phyloP scores from a whole-genome alignment of 2,329 filamentous ascomycete species.

The Hirsutella thompsonii region DNA sequence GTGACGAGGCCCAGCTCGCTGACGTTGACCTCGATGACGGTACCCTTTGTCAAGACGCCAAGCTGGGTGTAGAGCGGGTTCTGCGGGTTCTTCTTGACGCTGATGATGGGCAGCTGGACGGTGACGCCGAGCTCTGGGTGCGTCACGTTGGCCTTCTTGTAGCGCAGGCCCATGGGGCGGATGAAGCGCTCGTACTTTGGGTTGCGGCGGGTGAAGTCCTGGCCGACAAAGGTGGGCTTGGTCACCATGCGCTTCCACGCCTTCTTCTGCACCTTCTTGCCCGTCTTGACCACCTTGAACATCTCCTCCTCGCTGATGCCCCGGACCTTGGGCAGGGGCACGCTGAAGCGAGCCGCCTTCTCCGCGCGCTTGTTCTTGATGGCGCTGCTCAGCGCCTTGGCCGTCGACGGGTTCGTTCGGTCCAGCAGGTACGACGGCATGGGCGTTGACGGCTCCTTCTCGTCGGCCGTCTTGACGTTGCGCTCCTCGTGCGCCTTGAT shows the following conservation, averaged over 20 bases:
- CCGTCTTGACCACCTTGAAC: slow-evolving; percentile 94
- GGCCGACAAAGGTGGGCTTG: slow-evolving; percentile 63
- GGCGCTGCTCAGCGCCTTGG: slow-evolving; percentile 63
- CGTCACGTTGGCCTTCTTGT: slow-evolving; percentile 42
- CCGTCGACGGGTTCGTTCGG: slow-evolving; percentile 45
- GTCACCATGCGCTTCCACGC: slow-evolving; percentile 58
- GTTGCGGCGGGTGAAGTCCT: slow-evolving; percentile 77
- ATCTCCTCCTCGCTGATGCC: slow-evolving; percentile 91
- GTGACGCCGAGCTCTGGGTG: slow-evolving; percentile 77
- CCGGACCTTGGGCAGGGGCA: slow-evolving; percentile 86
- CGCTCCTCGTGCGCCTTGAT: slow-evolving; percentile 94
- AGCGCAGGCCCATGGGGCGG: slow-evolving; percentile 34
- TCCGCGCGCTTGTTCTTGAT: slow-evolving; percentile 95
- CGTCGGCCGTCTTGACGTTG: slow-evolving; percentile 79
- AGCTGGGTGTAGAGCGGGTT: slow-evolving; percentile 87
- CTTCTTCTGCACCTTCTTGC: slow-evolving; percentile 89
- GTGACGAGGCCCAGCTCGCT: slow-evolving; percentile 85
- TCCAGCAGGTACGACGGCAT: slow-evolving; percentile 91
- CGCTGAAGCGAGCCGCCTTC: slow-evolving; percentile 86
- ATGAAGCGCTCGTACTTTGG: slow-evolving; percentile 59
- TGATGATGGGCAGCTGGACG: slow-evolving; percentile 70
- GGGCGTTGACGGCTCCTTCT: slow-evolving; percentile 68
- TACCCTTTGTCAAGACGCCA: slow-evolving; percentile 79
- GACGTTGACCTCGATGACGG: slow-evolving; percentile 77
- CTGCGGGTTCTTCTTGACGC: slow-evolving; percentile 57